Conservation (phyloP, 169 alveolate species). For the Plasmodium relictum region DNA sequence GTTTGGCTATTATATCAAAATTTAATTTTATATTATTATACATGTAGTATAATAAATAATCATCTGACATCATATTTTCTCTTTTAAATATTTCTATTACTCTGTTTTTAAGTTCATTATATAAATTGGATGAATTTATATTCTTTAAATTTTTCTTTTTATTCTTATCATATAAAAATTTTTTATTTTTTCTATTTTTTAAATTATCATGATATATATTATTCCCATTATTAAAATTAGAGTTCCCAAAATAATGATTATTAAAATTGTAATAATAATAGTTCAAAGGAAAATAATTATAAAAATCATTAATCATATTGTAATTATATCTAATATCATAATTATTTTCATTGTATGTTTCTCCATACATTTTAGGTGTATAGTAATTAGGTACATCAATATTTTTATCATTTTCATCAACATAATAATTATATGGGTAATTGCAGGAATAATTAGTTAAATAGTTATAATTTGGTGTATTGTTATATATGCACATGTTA, state of each 20-base stretch:
- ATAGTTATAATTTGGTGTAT: constrained; percentile 25
- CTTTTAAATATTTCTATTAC: constrained; percentile 66
- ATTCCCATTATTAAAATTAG: constrained; percentile 9
- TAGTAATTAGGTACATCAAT: constrained; percentile 48
- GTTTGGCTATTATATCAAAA: constrained; percentile 60
- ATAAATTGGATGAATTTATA: constrained; percentile 40
- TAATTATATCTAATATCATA: constrained; percentile 50
- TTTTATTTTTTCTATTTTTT: constrained; percentile 46
- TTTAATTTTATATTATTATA: constrained; percentile 63
- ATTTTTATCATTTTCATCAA: constrained; percentile 66
- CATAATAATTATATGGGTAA: constrained; percentile 37
- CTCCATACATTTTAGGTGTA: constrained; percentile 26
- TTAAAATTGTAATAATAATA: constrained; percentile 70
- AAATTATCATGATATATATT: constrained; percentile 22
- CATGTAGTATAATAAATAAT: constrained; percentile 67
- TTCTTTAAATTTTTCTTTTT: constrained; percentile 62
- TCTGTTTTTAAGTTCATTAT: constrained; percentile 65
- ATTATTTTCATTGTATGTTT: constrained; percentile 14
- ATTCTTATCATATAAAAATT: constrained; percentile 46
- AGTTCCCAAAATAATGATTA: constrained; percentile 21
- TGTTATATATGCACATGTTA: constrained; percentile 47
- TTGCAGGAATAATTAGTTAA: constrained; percentile 24
- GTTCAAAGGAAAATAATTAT: constrained; percentile 63
- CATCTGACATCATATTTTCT: constrained; percentile 77
- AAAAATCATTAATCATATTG: constrained; percentile 39